Percentiles rank a stretch among this genome's conserved stretches.
phyloP scores from a whole-genome alignment of 2,329 filamentous ascomycete species.

The Trichoderma sp. region DNA sequence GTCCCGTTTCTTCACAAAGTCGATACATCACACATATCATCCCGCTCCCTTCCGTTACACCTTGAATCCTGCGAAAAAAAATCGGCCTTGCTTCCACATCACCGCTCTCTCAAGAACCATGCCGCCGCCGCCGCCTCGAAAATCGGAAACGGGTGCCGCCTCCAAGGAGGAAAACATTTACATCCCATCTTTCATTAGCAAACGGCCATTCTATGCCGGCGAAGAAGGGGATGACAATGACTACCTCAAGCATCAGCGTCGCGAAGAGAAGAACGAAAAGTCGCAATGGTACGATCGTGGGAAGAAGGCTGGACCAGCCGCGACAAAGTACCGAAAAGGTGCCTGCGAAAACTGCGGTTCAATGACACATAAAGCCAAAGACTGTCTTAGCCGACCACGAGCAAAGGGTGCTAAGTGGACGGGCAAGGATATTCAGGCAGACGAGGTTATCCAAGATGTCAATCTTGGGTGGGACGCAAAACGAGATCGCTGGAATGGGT shows the following conservation, averaged over 20 bases:
- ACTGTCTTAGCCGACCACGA: slow-evolving; percentile 85
- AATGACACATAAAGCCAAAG: slow-evolving; percentile 94
- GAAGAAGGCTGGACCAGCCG: slow-evolving; percentile 78
- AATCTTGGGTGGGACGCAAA: slow-evolving; percentile 95
- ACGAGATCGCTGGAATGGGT: slow-evolving; percentile 97
- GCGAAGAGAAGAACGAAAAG: slow-evolving; percentile 61
- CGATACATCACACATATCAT: not conserved
- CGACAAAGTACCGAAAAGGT: slow-evolving; percentile 96
- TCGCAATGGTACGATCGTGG: slow-evolving; percentile 94
- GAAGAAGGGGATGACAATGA: slow-evolving; percentile 77
- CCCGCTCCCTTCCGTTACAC: not conserved
- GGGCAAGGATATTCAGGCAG: slow-evolving; percentile 88
- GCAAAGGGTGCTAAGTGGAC: slow-evolving; percentile 92
- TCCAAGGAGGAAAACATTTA: slow-evolving; percentile 96
- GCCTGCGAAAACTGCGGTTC: slow-evolving; percentile 98
- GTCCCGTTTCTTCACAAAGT: not conserved
- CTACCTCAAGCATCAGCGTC: slow-evolving; percentile 94
- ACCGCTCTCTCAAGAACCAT: not conserved
- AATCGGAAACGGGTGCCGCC: slow-evolving; percentile 40
- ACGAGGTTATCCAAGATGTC: slow-evolving; percentile 83
- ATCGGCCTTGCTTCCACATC: not conserved
- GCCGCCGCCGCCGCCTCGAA: slow-evolving; percentile 38
- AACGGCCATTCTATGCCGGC: slow-evolving; percentile 92
- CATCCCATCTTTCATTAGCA: slow-evolving; percentile 97
- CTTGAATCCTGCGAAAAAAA: not conserved